Conservation (phyloP, 495 filamentous ascomycete genomes). For the Hyaloscypha hepaticicola region DNA sequence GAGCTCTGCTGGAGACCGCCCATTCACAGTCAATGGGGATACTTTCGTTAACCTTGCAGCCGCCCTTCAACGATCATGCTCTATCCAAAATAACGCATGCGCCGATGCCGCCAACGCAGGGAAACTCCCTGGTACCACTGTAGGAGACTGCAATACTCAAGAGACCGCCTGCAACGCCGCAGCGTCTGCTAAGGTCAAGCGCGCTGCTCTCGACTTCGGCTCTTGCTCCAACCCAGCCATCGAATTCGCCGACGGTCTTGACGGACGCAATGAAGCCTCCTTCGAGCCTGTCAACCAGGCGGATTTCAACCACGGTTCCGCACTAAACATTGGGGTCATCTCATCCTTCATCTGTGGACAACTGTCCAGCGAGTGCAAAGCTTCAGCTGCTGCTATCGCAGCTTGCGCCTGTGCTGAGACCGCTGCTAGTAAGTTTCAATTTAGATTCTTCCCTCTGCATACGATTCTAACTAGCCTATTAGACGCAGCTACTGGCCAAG, state of each 20-base stretch:
- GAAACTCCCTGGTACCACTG: constrained; percentile 33
- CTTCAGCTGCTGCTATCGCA: constrained; percentile 43
- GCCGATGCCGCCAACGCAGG: constrained; percentile 55
- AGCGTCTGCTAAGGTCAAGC: constrained; percentile 25
- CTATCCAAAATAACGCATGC: constrained; percentile 57
- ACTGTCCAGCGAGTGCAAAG: constrained; percentile 52
- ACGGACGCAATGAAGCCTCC: constrained; percentile 50
- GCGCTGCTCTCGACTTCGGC: constrained; percentile 42
- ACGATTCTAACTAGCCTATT: constrained; percentile 26
- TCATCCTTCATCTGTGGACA: constrained; percentile 56
- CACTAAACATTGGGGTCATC: constrained; percentile 54
- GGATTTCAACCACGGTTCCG: constrained; percentile 60
- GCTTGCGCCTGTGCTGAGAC: constrained; percentile 46
- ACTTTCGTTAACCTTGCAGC: constrained; percentile 52
- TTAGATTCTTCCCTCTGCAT: not conserved
- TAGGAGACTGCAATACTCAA: constrained; percentile 50
- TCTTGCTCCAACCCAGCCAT: constrained; percentile 54
- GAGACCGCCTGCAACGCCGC: constrained; percentile 43
- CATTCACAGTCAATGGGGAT: constrained; percentile 54
- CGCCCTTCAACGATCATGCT: constrained; percentile 52
- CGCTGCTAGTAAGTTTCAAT: constrained; percentile 34
- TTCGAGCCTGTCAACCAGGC: constrained; percentile 49
- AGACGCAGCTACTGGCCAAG: constrained; percentile 42
- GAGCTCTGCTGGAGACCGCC: constrained; percentile 43
- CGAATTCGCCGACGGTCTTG: constrained; percentile 51